These are phyloP conservation scores for Eucalyptus pauciflora DNA, from an alignment of 345 rosid genomes.

Conservation along the genomic window DNA sequence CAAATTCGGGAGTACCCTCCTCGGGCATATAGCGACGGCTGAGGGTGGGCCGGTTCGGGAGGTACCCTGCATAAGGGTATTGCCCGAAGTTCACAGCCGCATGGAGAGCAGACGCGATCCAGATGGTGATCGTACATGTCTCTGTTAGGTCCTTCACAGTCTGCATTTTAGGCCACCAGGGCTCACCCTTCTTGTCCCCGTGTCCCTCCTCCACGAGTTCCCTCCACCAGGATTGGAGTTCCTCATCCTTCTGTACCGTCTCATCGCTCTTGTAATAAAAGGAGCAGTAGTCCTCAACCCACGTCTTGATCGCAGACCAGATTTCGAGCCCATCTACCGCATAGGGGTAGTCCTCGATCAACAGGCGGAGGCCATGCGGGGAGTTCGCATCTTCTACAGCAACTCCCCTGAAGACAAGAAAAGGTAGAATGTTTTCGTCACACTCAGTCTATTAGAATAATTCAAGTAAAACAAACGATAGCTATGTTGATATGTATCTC, in stretches of 20 bases:
- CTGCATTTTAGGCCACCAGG: conserved; percentile 25
- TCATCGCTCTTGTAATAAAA: conserved; percentile 15
- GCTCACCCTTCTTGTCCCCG: conserved; percentile 23
- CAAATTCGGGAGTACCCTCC: not conserved
- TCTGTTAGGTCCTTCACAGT: not conserved
- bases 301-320: conserved; percentile 23
- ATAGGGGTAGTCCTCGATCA: conserved; percentile 20
- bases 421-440: not conserved
- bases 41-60: not conserved
- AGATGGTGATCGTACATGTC: not conserved
- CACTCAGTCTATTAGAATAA: not conserved
- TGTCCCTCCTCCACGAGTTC: conserved; percentile 27
- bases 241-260: conserved; percentile 6
- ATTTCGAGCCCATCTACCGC: conserved; percentile 34
- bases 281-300: conserved; percentile 23
- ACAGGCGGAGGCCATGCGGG: not conserved
- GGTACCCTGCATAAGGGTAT: conserved; percentile 2
- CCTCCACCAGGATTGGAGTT: conserved; percentile 37
- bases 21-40: not conserved
- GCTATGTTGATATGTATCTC: not conserved
- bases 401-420: not conserved
- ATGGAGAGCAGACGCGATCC: conserved; percentile 1
- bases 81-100: conserved; percentile 7
- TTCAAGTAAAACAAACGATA: not conserved
- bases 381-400: not conserved